Evolutionary conservation across 495 filamentous ascomycete genomes (phyloP), one percentile per base, ranked within the genome.

Genomic region (Penicillium longicatenatum): DNA sequence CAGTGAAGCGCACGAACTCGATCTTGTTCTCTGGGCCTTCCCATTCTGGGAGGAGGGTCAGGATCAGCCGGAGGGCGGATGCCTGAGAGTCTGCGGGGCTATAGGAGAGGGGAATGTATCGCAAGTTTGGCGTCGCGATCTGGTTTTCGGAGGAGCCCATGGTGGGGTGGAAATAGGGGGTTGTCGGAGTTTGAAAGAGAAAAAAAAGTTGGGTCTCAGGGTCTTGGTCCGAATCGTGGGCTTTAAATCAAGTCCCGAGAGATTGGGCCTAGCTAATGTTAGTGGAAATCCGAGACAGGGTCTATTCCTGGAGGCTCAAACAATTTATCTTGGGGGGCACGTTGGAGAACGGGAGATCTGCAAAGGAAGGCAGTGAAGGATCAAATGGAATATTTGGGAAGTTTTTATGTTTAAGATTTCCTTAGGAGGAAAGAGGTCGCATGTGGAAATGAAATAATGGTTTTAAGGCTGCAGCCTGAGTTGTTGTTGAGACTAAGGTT

Each of bases 1-100:
- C 94, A 26, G 90, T 98, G 78, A 98, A 98, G 46, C 87, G 85
- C 48, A 91, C 81, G 63, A 98, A 91, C 69, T 93, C 89, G 58
- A 98, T 82, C n/a, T 86, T 84, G 53, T 90, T 91, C 50, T 81
- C 84, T 1, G 81, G 74, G 17, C 83, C 79, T 57, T 87, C 82
- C 94, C 94, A 98, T 63, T 93, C 84, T 7, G 91, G 95, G 45
- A 86, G 84, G 37, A 97, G 78, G 20, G 90, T 82, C 52, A 93
- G 80, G 64, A 96, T 85, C 35, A 98, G 84, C 39, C 84, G 82
- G 50, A 90, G 76, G 42, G 92, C 91, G 2, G 92, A 92, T 35
- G 81, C 80, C 53, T 91, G 82, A 26, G 89, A 88, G 62, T 92
- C 88, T 43, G 84, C 77, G 71, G 83, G 83, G 64, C 85, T 84